phyloP scores from a whole-genome alignment of 2,329 filamentous ascomycete species.

The Colletotrichum abscissum region DNA sequence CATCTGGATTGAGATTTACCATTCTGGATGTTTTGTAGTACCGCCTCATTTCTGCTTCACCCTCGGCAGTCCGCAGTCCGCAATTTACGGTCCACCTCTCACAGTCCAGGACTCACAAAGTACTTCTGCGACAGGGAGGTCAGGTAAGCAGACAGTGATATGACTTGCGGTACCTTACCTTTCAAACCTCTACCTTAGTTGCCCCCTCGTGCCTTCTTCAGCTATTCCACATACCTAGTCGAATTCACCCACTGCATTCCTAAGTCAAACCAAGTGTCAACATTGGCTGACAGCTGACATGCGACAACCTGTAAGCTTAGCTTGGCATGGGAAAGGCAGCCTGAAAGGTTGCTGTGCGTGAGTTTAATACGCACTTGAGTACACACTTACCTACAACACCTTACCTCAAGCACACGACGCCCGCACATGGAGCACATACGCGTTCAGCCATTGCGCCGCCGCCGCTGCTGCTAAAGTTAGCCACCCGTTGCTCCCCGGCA shows the following conservation, averaged over 20 bases:
- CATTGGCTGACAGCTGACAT: conserved; percentile 2
- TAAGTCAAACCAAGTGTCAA: neutral
- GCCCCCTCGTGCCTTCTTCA: neutral
- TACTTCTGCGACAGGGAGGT: too few relatives aligned
- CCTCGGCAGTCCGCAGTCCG: neutral
- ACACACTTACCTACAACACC: neutral
- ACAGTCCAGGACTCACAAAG: neutral
- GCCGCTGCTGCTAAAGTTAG: conserved; percentile 29
- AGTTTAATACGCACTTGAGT: too few relatives aligned
- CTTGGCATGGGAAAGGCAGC: neutral
- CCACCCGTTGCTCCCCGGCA: conserved; percentile 16
- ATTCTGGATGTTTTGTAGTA: neutral
- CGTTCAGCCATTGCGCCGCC: neutral
- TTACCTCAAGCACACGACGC: neutral
- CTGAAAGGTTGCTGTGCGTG: too few relatives aligned
- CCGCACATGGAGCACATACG: neutral
- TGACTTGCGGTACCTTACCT: neutral
- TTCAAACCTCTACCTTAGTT: neutral
- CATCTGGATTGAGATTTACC: neutral
- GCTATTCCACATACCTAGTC: neutral
- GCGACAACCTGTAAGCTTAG: neutral
- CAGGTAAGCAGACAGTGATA: neutral
- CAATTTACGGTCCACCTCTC: neutral
- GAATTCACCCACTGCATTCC: neutral
- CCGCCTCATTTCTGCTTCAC: neutral